Conservation (phyloP, 2,329 filamentous ascomycete genomes). For the Diaporthe destruens region DNA sequence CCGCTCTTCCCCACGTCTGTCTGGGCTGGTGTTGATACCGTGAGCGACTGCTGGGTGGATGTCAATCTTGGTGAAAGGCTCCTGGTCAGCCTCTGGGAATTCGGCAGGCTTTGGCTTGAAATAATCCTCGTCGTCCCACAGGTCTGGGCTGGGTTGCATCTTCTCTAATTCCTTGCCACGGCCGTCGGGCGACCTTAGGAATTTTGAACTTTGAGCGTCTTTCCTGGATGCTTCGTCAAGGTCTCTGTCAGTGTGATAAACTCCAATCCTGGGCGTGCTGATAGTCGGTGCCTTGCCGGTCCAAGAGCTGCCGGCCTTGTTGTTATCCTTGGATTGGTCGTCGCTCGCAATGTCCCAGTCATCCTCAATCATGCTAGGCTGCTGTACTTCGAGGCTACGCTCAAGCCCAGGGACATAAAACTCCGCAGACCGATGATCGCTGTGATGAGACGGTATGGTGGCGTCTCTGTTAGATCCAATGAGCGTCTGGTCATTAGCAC, state of each 20-base stretch:
- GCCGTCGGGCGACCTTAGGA: constrained; percentile 11
- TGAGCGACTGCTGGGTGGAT: constrained; percentile 45
- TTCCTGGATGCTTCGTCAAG: not conserved
- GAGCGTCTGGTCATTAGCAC: not conserved
- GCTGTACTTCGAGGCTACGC: not conserved
- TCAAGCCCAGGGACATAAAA: constrained; percentile 11
- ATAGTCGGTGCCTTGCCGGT: not conserved
- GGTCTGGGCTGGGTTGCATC: constrained; percentile 44
- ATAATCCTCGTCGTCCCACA: constrained; percentile 46
- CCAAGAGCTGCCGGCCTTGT: not conserved
- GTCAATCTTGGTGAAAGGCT: constrained; percentile 42
- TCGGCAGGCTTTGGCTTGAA: constrained; percentile 45
- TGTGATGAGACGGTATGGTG: not conserved
- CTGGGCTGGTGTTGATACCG: constrained; percentile 39
- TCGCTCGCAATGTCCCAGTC: constrained; percentile 7
- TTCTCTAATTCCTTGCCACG: constrained; percentile 44
- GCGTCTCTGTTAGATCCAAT: constrained; percentile 4
- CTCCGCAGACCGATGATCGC: constrained; percentile 27
- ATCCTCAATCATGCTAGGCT: not conserved
- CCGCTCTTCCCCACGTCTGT: constrained; percentile 40
- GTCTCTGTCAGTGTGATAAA: not conserved
- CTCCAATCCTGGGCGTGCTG: not conserved
- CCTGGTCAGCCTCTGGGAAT: constrained; percentile 6
- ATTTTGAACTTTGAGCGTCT: not conserved
- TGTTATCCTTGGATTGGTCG: constrained; percentile 12